A percentile compares a stretch with the other conserved stretches of the same genome.
phyloP scores from a whole-genome alignment of 192 early-diverging fungal genomes.

The Podila epigama region DNA sequence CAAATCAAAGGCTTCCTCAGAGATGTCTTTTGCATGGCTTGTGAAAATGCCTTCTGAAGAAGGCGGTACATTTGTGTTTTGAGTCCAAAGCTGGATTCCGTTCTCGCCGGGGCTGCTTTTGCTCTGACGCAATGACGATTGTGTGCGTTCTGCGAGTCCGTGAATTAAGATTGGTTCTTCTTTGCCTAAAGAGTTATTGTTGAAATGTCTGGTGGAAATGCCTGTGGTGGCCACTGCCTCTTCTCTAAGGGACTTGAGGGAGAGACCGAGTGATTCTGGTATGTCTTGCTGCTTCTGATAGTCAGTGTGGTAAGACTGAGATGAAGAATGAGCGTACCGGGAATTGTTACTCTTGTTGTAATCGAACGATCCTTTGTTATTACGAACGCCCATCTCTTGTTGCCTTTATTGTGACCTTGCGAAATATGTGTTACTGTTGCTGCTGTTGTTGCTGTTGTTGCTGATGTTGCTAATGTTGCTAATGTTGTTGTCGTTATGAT shows the following conservation, averaged over 20 bases:
- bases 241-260: conserved; percentile 21
- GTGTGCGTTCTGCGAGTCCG: background rate
- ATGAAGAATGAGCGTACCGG: background rate
- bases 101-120: background rate
- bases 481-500: too few relatives aligned
- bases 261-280: conserved; percentile 11
- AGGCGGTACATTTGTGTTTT: too few relatives aligned
- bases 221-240: conserved; percentile 3
- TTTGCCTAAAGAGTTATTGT: background rate
- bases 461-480: too few relatives aligned
- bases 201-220: background rate
- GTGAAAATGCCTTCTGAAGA: background rate
- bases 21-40: background rate
- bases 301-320: background rate
- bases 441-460: background rate
- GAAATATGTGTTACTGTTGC: conserved; percentile 9
- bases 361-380: conserved; percentile 7
- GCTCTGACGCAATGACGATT: background rate
- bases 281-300: background rate
- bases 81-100: background rate
- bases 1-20: conserved; percentile 13
- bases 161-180: background rate
- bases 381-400: conserved; percentile 23
- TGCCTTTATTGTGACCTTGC: conserved; percentile 37
- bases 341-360: conserved; percentile 13